Conservation (phyloP, 208 protist genomes). For the Willaertia magna region DNA sequence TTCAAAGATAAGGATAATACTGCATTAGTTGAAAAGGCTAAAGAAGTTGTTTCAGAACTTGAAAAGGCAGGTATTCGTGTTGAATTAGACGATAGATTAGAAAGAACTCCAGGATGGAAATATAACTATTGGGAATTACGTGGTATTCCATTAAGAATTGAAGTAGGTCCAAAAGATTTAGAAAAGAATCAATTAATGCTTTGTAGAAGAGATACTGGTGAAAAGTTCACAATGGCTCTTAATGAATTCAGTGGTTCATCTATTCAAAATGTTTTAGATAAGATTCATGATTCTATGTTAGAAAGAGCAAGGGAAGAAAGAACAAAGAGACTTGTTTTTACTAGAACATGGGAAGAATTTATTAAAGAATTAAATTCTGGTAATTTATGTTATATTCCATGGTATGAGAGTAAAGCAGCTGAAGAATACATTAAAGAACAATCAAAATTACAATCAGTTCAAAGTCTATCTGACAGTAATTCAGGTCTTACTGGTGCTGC, state of each 20-base stretch:
- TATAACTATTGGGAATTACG: slow-evolving; percentile 97
- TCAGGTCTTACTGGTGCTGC: slow-evolving; percentile 29
- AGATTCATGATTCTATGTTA: slow-evolving; percentile 76
- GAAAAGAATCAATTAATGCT: slow-evolving; percentile 42
- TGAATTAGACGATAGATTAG: slow-evolving; percentile 71
- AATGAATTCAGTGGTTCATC: slow-evolving; percentile 28
- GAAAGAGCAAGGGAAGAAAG: slow-evolving; percentile 38
- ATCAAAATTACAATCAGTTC: slow-evolving; percentile 5
- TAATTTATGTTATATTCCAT: slow-evolving; percentile 69
- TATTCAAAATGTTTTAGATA: slow-evolving; percentile 52
- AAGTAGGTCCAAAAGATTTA: slow-evolving; percentile 94
- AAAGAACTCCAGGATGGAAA: slow-evolving; percentile 91
- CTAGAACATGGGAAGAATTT: slow-evolving; percentile 69
- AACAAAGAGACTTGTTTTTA: slow-evolving; percentile 35
- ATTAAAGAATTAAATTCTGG: slow-evolving; percentile 67
- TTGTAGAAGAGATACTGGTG: slow-evolving; percentile 48
- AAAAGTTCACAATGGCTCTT: slow-evolving; percentile 48
- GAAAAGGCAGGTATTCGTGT: slow-evolving; percentile 55
- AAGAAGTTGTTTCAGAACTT: slow-evolving; percentile 49
- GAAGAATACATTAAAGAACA: slow-evolving; percentile 19
- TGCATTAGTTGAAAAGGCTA: slow-evolving; percentile 40
- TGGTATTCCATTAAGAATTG: slow-evolving; percentile 87
- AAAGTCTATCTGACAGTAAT: background rate
- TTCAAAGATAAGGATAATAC: slow-evolving; percentile 58
- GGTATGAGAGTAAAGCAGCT: slow-evolving; percentile 52